phyloP scores from a whole-genome alignment of 2,329 filamentous ascomycete species.

The Pyrenochaeta sp. region DNA sequence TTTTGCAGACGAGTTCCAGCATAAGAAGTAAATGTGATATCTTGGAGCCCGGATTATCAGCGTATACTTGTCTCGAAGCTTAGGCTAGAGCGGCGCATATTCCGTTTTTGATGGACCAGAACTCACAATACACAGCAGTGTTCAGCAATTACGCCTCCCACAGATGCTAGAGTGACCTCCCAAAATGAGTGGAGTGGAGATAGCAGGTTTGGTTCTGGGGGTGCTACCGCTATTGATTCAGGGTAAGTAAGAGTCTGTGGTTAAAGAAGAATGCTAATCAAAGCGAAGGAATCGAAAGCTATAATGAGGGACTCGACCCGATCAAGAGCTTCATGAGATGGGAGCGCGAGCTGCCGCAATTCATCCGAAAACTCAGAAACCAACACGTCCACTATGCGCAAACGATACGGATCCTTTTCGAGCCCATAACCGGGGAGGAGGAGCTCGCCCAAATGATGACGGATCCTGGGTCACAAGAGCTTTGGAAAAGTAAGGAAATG shows the following conservation, averaged over 20 bases:
- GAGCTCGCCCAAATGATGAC: conserved; percentile 47
- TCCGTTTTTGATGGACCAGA: background rate
- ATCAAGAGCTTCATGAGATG: conserved; percentile 50
- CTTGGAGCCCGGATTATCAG: background rate
- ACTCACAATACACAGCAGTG: conserved; percentile 19
- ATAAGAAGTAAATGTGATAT: background rate
- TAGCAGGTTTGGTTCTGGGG: conserved; percentile 48
- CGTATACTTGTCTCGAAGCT: background rate
- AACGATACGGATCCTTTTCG: conserved; percentile 46
- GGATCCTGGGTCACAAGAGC: conserved; percentile 35
- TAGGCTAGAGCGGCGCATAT: background rate
- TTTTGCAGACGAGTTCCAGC: background rate
- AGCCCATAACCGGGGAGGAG: conserved; percentile 47
- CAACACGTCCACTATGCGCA: conserved; percentile 50
- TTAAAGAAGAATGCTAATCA: background rate
- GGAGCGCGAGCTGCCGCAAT: conserved; percentile 45
- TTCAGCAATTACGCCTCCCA: background rate
- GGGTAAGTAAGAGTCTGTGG: conserved; percentile 23
- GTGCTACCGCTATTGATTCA: conserved; percentile 50
- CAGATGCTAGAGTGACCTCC: background rate
- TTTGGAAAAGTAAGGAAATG: conserved; percentile 46
- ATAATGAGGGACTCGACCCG: conserved; percentile 51
- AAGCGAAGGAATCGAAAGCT: conserved; percentile 41
- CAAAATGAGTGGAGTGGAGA: conserved; percentile 43
- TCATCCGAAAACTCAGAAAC: conserved; percentile 48